Percentiles rank a stretch among this genome's conserved stretches.
These are phyloP conservation scores for Coemansia sp. DNA, from an alignment of 192 early-diverging fungal genomes.

Conservation along the genomic window DNA sequence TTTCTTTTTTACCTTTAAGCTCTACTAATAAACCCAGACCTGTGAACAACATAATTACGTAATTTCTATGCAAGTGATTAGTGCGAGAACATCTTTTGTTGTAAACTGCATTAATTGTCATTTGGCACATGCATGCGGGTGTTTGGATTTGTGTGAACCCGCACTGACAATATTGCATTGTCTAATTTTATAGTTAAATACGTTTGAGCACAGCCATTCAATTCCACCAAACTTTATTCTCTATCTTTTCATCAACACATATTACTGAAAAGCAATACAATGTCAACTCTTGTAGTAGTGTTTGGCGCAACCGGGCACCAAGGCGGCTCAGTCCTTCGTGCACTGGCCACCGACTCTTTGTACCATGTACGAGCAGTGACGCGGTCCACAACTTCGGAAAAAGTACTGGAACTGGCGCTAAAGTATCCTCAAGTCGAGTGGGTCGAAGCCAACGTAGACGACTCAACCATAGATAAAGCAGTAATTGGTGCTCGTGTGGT, in stretches of 20 bases:
- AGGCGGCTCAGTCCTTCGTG: slow-evolving; percentile 22
- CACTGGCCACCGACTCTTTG: slow-evolving; percentile 4
- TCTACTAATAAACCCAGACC: background rate
- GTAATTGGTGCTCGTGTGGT: slow-evolving; percentile 13
- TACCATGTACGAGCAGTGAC: slow-evolving; percentile 22
- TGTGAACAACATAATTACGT: background rate
- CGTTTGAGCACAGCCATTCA: too few species aligned
- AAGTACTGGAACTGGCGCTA: slow-evolving; percentile 2
- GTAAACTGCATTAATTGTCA: background rate
- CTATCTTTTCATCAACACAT: background rate
- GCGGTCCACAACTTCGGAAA: slow-evolving; percentile 5
- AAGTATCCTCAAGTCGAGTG: slow-evolving; percentile 16
- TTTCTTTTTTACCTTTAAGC: background rate
- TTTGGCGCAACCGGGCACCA: slow-evolving; percentile 32
- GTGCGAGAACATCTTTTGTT: too few species aligned
- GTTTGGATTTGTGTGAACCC: too few species aligned
- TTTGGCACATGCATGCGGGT: background rate
- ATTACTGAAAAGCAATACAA: background rate
- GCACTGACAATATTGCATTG: too few species aligned
- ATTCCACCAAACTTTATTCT: background rate
- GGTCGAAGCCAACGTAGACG: slow-evolving; percentile 9
- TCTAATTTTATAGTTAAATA: too few species aligned
- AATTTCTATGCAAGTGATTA: background rate
- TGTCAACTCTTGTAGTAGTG: slow-evolving; percentile 9
- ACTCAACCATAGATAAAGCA: background rate